Base-by-base conservation (phyloP, 176 grass and related monocot genomes). In the Lolium multiflorum region DNA sequence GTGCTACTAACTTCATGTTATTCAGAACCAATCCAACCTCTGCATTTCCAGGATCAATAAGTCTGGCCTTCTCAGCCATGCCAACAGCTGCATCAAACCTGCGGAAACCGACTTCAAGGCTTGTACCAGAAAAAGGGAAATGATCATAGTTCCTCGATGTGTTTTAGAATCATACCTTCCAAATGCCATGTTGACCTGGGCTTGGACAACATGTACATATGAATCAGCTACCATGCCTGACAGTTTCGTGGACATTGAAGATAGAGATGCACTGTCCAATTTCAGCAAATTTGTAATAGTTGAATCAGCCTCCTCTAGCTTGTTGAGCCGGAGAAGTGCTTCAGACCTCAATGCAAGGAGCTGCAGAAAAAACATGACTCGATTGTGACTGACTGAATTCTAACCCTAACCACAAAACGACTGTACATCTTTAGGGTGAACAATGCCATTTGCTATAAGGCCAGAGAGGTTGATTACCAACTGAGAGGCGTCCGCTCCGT, bases 131-230 rank as follows among this genome's bases (percentile, higher is more conserved):
- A 47, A 47, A 49, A 38, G 17, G 28, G 24, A 47, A 73, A 41
- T 71, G 11, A 58, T n/a, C 21, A 50, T 28, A 67, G 13, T 24
- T 22, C 56, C 2, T 61, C 24, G 38, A 41, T 24, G 18, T 74
- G 75, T 76, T 12, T 31, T 9, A 60, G 37, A 55, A 24, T 10
- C 25, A n/a, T 66, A 97, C 95, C 92, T 94, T 91, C 92, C 92
- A 22, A 95, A 67, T 82, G 90, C 93, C 93, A 98, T 85, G 63
- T 93, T 88, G 80, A 98, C 87, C 87, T 91, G 93, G 5, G 95
- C 93, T 82, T 84, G 85, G 26, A 98, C 93, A 58, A 90, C 60
- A 76, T 76, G 84, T 0, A 95, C 50, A 76, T 95, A 98, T 37
- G 95, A 89, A 86, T 90, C 76, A 20, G 83, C 81, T 59, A 44